Evolutionary conservation across 495 filamentous ascomycete genomes (phyloP).

Genomic region (Talaromyces liani): DNA sequence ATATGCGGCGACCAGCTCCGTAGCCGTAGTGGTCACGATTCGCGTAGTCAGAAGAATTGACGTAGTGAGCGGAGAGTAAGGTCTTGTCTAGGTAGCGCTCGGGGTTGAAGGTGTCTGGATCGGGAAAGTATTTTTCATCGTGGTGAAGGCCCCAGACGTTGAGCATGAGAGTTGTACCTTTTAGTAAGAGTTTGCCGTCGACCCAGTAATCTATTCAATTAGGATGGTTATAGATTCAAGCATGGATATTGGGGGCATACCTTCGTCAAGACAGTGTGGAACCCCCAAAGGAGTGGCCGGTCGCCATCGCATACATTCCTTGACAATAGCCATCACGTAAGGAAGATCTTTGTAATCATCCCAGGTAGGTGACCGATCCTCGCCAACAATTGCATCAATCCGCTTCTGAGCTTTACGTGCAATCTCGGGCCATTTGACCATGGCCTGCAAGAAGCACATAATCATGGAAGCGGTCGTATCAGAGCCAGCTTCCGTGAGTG

Average conservation of each 20-base stretch:
- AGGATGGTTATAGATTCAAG: not conserved
- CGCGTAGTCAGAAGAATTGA: constrained; percentile 17
- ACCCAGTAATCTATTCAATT: constrained; percentile 17
- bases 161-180: constrained; percentile 23
- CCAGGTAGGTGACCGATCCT: constrained; percentile 26
- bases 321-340: constrained; percentile 32
- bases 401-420: constrained; percentile 26
- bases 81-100: constrained; percentile 28
- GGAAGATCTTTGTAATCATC: constrained; percentile 28
- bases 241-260: constrained; percentile 1
- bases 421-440: constrained; percentile 32
- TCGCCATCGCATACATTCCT: constrained; percentile 38
- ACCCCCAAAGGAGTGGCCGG: constrained; percentile 34
- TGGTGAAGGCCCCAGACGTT: constrained; percentile 29
- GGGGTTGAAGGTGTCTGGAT: constrained; percentile 48
- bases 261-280: constrained; percentile 35
- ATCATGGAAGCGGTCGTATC: constrained; percentile 29
- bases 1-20: constrained; percentile 44
- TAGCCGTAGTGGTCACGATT: constrained; percentile 27
- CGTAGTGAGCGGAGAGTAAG: constrained; percentile 13
- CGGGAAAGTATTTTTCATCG: constrained; percentile 26
- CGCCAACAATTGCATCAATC: constrained; percentile 25
- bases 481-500: constrained; percentile 34
- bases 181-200: constrained; percentile 25
- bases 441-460: constrained; percentile 34